phyloP scores from a whole-genome alignment of 2,329 filamentous ascomycete species.

The Pestalotiopsis sp. region DNA sequence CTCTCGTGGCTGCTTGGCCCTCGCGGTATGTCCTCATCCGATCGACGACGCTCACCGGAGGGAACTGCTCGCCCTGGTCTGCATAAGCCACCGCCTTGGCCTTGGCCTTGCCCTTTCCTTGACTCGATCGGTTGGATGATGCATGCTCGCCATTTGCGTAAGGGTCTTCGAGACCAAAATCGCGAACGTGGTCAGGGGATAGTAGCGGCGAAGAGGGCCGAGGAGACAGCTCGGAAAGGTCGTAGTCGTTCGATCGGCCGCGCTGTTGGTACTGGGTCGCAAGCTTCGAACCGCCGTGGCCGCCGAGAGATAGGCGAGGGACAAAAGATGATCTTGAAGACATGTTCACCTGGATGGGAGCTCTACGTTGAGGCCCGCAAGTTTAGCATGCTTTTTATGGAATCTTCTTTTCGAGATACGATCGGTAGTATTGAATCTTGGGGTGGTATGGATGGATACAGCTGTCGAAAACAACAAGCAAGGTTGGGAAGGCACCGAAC shows the following conservation, averaged over 20 bases:
- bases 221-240: constrained; percentile 33
- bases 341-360: constrained; percentile 21
- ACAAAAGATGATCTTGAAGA: constrained; percentile 28
- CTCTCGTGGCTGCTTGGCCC: neutral
- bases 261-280: constrained; percentile 22
- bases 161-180: constrained; percentile 11
- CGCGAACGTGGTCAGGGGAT: constrained; percentile 18
- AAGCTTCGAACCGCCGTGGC: constrained; percentile 20
- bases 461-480: neutral
- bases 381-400: neutral
- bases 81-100: constrained; percentile 25
- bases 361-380: neutral
- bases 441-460: neutral
- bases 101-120: constrained; percentile 24
- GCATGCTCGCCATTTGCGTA: neutral
- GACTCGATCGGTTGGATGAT: constrained; percentile 6
- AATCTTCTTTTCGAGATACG: neutral
- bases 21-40: constrained; percentile 16
- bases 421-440: neutral
- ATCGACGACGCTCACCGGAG: constrained; percentile 17
- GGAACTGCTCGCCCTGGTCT: constrained; percentile 17
- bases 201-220: constrained; percentile 31
- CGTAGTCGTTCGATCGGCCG: constrained; percentile 26
- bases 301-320: constrained; percentile 28
- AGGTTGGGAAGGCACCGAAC: neutral